A percentile compares a stretch with the other conserved stretches of the same genome.
Conservation (phyloP, 2,329 filamentous ascomycete species). For the Volutella citrinella region DNA sequence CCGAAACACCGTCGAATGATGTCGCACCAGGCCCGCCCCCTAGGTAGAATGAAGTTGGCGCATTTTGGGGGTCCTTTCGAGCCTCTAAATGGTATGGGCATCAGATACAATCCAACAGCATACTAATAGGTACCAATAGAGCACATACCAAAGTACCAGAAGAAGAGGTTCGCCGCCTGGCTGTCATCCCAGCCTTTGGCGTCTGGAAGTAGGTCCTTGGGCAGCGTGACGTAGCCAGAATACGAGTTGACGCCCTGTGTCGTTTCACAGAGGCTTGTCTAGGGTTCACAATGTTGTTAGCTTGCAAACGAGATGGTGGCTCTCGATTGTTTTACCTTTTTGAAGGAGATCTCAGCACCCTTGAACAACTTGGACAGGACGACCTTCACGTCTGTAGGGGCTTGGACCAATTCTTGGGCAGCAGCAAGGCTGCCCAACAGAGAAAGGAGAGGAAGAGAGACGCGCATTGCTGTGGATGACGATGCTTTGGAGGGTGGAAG, state of each 20-base stretch:
- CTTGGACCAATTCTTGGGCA: too few species aligned
- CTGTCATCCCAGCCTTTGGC: slow-evolving; percentile 13
- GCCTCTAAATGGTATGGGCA: slow-evolving; percentile 21
- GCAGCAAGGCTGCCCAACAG: too few species aligned
- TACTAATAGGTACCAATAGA: too few species aligned
- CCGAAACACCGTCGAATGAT: slow-evolving; percentile 58
- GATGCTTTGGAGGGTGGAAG: too few species aligned
- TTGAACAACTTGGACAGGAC: slow-evolving; percentile 10
- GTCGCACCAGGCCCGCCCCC: slow-evolving; percentile 62
- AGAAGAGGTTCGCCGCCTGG: slow-evolving; percentile 33
- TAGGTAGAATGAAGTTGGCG: slow-evolving; percentile 50
- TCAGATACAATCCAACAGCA: too few species aligned
- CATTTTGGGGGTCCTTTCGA: slow-evolving; percentile 24
- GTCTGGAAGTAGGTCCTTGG: slow-evolving; percentile 26
- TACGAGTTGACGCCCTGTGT: slow-evolving; percentile 18
- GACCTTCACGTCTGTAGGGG: too few species aligned
- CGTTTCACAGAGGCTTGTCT: slow-evolving; percentile 23
- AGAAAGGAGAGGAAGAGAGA: too few species aligned
- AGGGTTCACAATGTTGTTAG: not conserved
- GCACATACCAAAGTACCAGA: slow-evolving; percentile 38
- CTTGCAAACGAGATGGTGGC: not conserved
- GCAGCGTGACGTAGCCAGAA: slow-evolving; percentile 21
- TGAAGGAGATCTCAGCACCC: slow-evolving; percentile 20
- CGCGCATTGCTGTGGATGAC: too few species aligned
- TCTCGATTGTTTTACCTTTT: slow-evolving; percentile 14